phyloP scores from a whole-genome alignment of 805 yeast genomes.

The Candida tallmaniae region DNA sequence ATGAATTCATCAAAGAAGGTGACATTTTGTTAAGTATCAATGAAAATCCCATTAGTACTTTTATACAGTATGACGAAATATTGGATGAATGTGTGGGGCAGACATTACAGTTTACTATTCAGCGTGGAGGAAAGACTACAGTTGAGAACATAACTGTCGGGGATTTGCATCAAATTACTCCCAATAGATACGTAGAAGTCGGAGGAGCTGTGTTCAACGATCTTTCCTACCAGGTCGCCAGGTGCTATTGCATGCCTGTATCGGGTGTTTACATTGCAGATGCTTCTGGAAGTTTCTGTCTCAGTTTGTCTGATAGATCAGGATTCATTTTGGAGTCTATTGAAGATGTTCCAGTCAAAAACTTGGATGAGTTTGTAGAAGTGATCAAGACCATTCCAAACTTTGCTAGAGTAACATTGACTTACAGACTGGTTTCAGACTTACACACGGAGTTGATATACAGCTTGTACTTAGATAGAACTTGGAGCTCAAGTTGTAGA shows the following conservation, averaged over 20 bases:
- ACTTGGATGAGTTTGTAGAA: conserved; percentile 69
- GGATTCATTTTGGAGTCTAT: conserved; percentile 83
- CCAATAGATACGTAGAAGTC: conserved; percentile 73
- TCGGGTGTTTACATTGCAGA: conserved; percentile 77
- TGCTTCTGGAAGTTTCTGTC: conserved; percentile 71
- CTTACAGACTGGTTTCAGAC: conserved; percentile 75
- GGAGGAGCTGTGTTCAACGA: conserved; percentile 87
- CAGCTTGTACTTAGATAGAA: conserved; percentile 74
- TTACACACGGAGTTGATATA: conserved; percentile 67
- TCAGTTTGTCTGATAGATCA: conserved; percentile 51
- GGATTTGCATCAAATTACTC: conserved; percentile 78
- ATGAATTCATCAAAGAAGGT: conserved; percentile 70
- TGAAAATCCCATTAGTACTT: conserved; percentile 58
- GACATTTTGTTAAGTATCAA: conserved; percentile 76
- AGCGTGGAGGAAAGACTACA: conserved; percentile 68
- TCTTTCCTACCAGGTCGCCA: conserved; percentile 83
- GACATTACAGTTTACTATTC: conserved; percentile 51
- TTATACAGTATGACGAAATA: conserved; percentile 77
- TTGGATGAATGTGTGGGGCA: conserved; percentile 68
- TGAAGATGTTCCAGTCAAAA: conserved; percentile 70
- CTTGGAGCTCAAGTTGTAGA: conserved; percentile 73
- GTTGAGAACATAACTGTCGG: conserved; percentile 53
- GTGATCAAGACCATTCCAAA: conserved; percentile 80
- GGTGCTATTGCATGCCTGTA: conserved; percentile 78
- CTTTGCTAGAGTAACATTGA: conserved; percentile 60